A percentile compares a stretch with the other conserved stretches of the same genome.
phyloP scores from a whole-genome alignment of 2,329 filamentous ascomycete species.

The Pseudogymnoascus sp. region DNA sequence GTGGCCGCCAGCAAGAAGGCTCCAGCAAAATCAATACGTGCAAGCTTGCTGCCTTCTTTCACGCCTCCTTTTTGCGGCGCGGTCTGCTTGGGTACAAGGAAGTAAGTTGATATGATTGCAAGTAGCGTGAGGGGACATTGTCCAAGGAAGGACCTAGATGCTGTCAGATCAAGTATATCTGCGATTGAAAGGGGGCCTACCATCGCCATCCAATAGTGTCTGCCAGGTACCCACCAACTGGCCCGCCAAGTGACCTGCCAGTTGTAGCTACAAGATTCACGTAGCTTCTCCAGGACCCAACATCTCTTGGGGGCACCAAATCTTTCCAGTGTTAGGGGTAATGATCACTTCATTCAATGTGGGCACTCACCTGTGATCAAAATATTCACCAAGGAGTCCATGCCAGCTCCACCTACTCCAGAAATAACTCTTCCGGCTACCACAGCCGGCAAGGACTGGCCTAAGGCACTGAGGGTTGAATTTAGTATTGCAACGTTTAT shows the following conservation, averaged over 20 bases:
- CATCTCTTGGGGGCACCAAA: slow-evolving; percentile 43
- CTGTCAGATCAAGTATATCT: background rate
- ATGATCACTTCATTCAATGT: background rate
- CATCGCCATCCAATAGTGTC: slow-evolving; percentile 60
- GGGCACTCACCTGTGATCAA: slow-evolving; percentile 39
- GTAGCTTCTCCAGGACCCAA: slow-evolving; percentile 46
- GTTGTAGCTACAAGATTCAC: slow-evolving; percentile 44
- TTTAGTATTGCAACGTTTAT: background rate
- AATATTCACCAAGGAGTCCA: slow-evolving; percentile 42
- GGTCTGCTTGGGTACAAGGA: slow-evolving; percentile 4
- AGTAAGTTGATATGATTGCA: slow-evolving; percentile 15
- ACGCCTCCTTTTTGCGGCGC: slow-evolving; percentile 11
- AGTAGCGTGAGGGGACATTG: background rate
- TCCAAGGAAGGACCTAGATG: background rate
- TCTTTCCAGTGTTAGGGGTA: slow-evolving; percentile 27
- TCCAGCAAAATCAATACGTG: slow-evolving; percentile 52
- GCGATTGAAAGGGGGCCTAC: slow-evolving; percentile 22
- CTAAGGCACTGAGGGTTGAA: slow-evolving; percentile 32
- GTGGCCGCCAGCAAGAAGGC: slow-evolving; percentile 37
- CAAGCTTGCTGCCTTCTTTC: slow-evolving; percentile 29
- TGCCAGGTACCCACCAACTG: slow-evolving; percentile 49
- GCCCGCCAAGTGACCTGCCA: slow-evolving; percentile 44
- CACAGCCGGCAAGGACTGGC: slow-evolving; percentile 39
- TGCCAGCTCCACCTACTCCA: slow-evolving; percentile 43
- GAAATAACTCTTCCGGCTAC: slow-evolving; percentile 44